phyloP scores from a whole-genome alignment of 495 filamentous ascomycete species.

The Aspergillus egyptiacus region DNA sequence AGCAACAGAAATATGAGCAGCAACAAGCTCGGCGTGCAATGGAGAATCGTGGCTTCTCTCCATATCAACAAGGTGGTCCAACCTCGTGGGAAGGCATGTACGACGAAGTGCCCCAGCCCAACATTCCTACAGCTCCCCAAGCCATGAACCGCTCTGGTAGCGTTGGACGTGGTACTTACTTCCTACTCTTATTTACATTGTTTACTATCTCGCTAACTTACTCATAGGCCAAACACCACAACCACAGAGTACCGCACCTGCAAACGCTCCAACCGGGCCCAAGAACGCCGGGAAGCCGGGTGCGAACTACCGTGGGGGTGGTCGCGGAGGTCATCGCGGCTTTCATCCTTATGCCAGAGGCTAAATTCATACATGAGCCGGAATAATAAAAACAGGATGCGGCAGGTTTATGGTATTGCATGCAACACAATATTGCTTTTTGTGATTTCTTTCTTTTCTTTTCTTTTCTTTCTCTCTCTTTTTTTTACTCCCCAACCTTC shows the following conservation, averaged over 20 bases:
- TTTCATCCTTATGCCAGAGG: slow-evolving; percentile 73
- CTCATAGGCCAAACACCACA: slow-evolving; percentile 43
- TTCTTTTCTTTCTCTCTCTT: not conserved
- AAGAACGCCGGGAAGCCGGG: slow-evolving; percentile 93
- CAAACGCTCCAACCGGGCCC: slow-evolving; percentile 91
- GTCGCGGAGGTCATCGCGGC: slow-evolving; percentile 67
- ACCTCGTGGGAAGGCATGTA: slow-evolving; percentile 99
- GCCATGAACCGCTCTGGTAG: slow-evolving; percentile 45
- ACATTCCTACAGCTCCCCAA: slow-evolving; percentile 50
- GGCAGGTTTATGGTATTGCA: not conserved
- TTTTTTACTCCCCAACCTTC: too few relatives aligned
- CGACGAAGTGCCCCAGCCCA: slow-evolving; percentile 90
- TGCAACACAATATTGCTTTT: not conserved
- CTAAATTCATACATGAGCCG: slow-evolving; percentile 11
- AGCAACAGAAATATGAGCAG: slow-evolving; percentile 82
- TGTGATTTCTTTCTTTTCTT: not conserved
- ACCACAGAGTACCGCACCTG: slow-evolving; percentile 70
- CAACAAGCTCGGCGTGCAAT: slow-evolving; percentile 52
- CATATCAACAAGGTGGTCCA: slow-evolving; percentile 52
- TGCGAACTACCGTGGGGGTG: slow-evolving; percentile 90
- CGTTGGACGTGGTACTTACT: slow-evolving; percentile 46
- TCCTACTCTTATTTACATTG: not conserved
- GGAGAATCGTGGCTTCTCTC: slow-evolving; percentile 43
- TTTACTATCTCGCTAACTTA: slow-evolving; percentile 13
- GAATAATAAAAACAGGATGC: not conserved